phyloP scores from a whole-genome alignment of 2,329 filamentous ascomycete genomes.

The Lecanicillium sp. region DNA sequence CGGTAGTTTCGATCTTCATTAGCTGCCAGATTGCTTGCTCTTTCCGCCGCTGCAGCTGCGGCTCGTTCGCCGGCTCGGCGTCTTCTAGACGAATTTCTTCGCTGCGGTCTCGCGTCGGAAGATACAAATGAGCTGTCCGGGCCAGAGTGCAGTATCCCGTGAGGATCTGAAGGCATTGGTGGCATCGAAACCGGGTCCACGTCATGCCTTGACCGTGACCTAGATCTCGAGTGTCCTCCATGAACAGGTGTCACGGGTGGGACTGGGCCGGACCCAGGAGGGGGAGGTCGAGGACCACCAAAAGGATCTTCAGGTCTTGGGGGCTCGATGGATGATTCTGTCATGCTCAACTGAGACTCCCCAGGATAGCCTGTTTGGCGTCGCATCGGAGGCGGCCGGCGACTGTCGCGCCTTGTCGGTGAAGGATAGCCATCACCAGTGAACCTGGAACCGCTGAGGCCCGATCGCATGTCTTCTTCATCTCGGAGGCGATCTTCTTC shows the following conservation, averaged over 20 bases:
- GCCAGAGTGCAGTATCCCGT: slow-evolving; percentile 29
- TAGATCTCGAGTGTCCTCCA: neutral
- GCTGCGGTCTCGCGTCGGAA: slow-evolving; percentile 27
- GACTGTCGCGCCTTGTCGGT: slow-evolving; percentile 31
- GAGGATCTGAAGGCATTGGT: slow-evolving; percentile 44
- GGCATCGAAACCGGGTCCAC: slow-evolving; percentile 41
- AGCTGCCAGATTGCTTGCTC: slow-evolving; percentile 39
- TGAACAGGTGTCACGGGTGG: neutral
- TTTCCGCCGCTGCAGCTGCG: slow-evolving; percentile 38
- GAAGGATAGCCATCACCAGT: slow-evolving; percentile 60
- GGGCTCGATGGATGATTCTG: slow-evolving; percentile 25
- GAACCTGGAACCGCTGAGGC: slow-evolving; percentile 55
- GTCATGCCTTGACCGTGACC: slow-evolving; percentile 28
- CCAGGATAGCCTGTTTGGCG: slow-evolving; percentile 20
- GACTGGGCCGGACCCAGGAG: neutral
- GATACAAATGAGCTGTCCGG: slow-evolving; percentile 22
- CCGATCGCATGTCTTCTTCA: slow-evolving; percentile 49
- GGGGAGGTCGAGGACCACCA: neutral
- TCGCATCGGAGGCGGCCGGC: slow-evolving; percentile 23
- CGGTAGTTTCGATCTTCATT: slow-evolving; percentile 33
- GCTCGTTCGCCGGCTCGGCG: slow-evolving; percentile 37
- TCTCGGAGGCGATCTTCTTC: slow-evolving; percentile 39
- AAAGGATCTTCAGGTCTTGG: slow-evolving; percentile 14
- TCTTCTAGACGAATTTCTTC: slow-evolving; percentile 38
- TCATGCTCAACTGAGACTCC: slow-evolving; percentile 22